A percentile compares a stretch with the other conserved stretches of the same genome.
Conservation (phyloP, 768 basidiomycete genomes). For the Naganishia antarctica region DNA sequence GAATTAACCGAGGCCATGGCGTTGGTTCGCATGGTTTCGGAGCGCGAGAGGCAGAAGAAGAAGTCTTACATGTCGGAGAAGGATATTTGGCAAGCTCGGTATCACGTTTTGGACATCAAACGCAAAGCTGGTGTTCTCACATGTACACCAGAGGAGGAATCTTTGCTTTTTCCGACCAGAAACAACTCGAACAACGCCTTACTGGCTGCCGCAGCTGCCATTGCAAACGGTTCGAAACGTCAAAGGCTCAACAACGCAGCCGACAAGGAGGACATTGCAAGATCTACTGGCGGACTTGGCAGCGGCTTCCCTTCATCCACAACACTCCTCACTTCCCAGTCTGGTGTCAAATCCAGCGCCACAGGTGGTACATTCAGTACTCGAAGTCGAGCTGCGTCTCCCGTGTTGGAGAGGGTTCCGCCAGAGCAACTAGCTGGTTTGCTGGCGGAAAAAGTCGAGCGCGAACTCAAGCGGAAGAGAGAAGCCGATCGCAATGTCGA, state of each 20-base stretch:
- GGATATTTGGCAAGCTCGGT: conserved; percentile 72
- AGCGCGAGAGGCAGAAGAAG: conserved; percentile 72
- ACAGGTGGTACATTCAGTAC: conserved; percentile 8
- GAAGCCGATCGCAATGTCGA: conserved; percentile 79
- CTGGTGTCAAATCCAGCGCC: conserved; percentile 50
- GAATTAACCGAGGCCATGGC: conserved; percentile 71
- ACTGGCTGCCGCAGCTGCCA: neutral
- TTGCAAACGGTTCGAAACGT: neutral
- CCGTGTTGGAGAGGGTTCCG: conserved; percentile 44
- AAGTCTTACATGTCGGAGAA: conserved; percentile 59
- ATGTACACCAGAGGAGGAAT: conserved; percentile 51
- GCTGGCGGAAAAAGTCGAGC: conserved; percentile 60
- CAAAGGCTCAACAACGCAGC: conserved; percentile 32
- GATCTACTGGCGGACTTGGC: conserved; percentile 3
- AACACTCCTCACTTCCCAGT: conserved; percentile 31
- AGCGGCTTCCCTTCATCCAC: neutral
- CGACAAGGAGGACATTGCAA: conserved; percentile 37
- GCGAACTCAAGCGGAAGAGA: conserved; percentile 60
- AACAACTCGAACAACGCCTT: conserved; percentile 10
- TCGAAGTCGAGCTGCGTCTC: conserved; percentile 29
- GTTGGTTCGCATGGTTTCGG: conserved; percentile 63
- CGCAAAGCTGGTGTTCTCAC: conserved; percentile 55
- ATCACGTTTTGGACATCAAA: conserved; percentile 71
- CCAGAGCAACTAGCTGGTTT: conserved; percentile 59
- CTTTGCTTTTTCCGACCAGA: conserved; percentile 32